Base-by-base conservation (phyloP, 257 asterid genomes). In the Mentha longifolia region DNA sequence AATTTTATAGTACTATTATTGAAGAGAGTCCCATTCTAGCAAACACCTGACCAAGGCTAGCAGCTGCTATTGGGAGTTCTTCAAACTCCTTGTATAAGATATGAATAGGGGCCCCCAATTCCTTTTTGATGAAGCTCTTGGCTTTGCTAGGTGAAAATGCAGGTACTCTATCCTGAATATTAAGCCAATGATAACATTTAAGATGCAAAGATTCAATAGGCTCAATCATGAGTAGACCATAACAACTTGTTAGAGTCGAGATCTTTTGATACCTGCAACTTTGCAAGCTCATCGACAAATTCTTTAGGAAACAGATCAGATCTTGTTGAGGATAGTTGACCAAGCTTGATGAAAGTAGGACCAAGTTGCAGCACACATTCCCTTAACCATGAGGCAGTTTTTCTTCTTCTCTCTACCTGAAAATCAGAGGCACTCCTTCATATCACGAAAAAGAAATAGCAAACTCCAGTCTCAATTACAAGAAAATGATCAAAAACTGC, bases 41-140 rank as follows among this genome's bases (percentile, higher is more conserved):
- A 87, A 85, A 84, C 92, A 90, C 98, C 99, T 95, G 99, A 84
- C 99, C 99, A 83, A 95, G 99, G 78, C 99, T 95, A 84, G 99
- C 99, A 77, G 99, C 98, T 63, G 99, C 98, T 79, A 94, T 89
- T 9, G 99, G 99, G 43, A 72, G 77, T 71, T 94, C 99, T 85
- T 94, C 99, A 66, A 94, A 94, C 81, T 81, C 95, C 90, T 68
- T 95, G 77, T 68, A 95, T 65, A 94, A 61, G 61, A 86, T 61
- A 62, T 82, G 65, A 41, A 91, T 72, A 12, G 98, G 95, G 66
- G 95, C 89, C 65, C 97, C 98, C 78, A 94, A 71, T 83, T 94
- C 99, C 81, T 72, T 91, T 55, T 94, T 92, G 35, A 94, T 81
- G 31, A 91, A 87, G 63, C 54, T 77, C 78, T 79, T 94, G 47